Percentiles rank a stretch among this genome's conserved stretches.
phyloP scores from a whole-genome alignment of 768 basidiomycete species.

The Pisolithus microcarpus region DNA sequence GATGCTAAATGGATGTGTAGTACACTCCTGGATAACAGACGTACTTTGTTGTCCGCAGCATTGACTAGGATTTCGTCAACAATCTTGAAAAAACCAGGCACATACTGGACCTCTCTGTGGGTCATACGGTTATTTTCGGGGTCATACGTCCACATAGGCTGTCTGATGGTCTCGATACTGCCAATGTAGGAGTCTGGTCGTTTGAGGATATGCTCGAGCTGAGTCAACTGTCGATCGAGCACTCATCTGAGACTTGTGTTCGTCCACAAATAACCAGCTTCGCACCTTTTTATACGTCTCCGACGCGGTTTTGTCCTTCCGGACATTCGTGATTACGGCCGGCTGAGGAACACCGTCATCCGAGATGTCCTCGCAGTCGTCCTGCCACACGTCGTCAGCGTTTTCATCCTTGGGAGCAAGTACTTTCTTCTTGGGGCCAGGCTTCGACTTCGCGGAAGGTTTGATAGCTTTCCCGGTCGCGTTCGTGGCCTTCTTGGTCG shows the following conservation, averaged over 20 bases:
- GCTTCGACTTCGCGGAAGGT: slow-evolving; percentile 42
- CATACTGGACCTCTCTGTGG: slow-evolving; percentile 76
- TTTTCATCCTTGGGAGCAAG: slow-evolving; percentile 62
- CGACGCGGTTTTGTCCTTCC: slow-evolving; percentile 67
- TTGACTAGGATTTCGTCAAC: slow-evolving; percentile 99
- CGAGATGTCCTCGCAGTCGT: slow-evolving; percentile 30
- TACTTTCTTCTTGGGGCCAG: slow-evolving; percentile 61
- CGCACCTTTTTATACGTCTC: slow-evolving; percentile 86
- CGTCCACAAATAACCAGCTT: background rate
- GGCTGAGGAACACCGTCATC: slow-evolving; percentile 30
- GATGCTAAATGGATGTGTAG: background rate
- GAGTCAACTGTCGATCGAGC: slow-evolving; percentile 58
- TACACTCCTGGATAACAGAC: slow-evolving; percentile 9
- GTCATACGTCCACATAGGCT: slow-evolving; percentile 93
- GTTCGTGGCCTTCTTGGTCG: slow-evolving; percentile 30
- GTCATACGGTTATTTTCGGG: slow-evolving; percentile 77
- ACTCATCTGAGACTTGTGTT: background rate
- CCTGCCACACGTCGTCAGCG: slow-evolving; percentile 42
- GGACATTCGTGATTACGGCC: slow-evolving; percentile 29
- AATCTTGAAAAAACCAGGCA: slow-evolving; percentile 99
- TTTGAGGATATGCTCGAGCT: slow-evolving; percentile 89
- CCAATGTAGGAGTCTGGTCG: slow-evolving; percentile 96
- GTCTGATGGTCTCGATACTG: slow-evolving; percentile 82
- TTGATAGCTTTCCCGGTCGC: slow-evolving; percentile 40
- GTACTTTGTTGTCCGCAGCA: slow-evolving; percentile 97